A percentile compares a stretch with the other conserved stretches of the same genome.
phyloP scores from a whole-genome alignment of 441 rosid species.

The Populus hybrid region DNA sequence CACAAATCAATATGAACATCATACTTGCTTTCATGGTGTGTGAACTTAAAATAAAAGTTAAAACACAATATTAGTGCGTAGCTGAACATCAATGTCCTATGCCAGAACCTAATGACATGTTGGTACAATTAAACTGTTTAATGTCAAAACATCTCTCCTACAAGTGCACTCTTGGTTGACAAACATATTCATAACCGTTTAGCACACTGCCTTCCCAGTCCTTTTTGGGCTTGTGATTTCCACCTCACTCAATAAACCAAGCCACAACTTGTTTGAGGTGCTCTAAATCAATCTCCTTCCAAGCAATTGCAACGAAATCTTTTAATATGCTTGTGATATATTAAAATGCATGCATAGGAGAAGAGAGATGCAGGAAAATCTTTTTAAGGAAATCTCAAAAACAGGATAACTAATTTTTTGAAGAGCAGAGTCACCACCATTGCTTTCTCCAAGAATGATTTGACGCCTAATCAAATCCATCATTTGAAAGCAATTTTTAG shows the following conservation, averaged over 20 bases:
- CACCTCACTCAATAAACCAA: not conserved
- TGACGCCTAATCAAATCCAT: not conserved
- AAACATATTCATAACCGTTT: not conserved
- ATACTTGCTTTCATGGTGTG: too few relatives aligned
- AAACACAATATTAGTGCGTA: not conserved
- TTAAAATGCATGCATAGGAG: not conserved
- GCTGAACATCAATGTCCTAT: not conserved
- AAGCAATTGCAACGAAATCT: not conserved
- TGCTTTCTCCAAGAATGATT: not conserved
- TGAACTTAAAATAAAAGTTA: not conserved
- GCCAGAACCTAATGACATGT: not conserved
- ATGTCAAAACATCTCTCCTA: not conserved
- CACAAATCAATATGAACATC: not conserved
- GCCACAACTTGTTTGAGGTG: not conserved
- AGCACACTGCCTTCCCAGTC: not conserved
- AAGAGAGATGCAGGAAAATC: not conserved
- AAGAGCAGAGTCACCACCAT: not conserved
- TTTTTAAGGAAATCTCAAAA: too few relatives aligned
- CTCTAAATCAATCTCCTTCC: not conserved
- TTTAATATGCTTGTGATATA: not conserved
- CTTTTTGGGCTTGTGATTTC: not conserved
- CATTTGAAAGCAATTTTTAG: not conserved
- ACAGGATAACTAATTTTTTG: not conserved
- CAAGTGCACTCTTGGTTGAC: not conserved
- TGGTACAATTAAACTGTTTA: not conserved